Percentiles rank a stretch among this genome's conserved stretches.
These are phyloP conservation scores for Geotrichum carabidarum DNA, from an alignment of 1,139 yeast genomes.

Conservation along the genomic window DNA sequence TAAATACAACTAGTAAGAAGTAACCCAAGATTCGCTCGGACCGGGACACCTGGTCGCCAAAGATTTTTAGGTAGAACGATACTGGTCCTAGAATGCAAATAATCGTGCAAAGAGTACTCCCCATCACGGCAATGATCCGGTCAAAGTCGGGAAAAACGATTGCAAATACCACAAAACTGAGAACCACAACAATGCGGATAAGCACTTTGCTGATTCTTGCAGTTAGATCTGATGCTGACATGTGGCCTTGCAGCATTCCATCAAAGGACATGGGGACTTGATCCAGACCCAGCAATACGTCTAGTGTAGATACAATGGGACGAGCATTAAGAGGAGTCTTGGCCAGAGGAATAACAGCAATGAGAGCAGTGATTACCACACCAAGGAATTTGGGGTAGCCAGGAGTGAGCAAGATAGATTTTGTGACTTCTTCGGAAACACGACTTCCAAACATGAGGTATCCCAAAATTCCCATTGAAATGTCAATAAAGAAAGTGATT, in stretches of 20 bases:
- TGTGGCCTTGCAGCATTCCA: conserved; percentile 7
- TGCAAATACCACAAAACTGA: conserved; percentile 47
- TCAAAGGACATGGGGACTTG: conserved; percentile 25
- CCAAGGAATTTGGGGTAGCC: conserved; percentile 72
- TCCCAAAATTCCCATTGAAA: conserved; percentile 73
- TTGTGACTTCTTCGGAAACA: conserved; percentile 79
- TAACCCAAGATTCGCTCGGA: conserved; percentile 42
- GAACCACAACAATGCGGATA: conserved; percentile 41
- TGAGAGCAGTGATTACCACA: conserved; percentile 59
- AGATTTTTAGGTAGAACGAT: conserved; percentile 61
- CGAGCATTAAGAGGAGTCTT: conserved; percentile 83
- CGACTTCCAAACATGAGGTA: conserved; percentile 76
- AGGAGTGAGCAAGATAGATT: conserved; percentile 58
- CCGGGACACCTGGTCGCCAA: conserved; percentile 45
- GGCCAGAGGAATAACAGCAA: conserved; percentile 79
- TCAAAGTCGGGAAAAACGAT: conserved; percentile 72
- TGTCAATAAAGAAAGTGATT: conserved; percentile 66
- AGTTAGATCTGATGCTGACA: conserved; percentile 9
- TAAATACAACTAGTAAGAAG: conserved; percentile 41
- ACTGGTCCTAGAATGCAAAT: conserved; percentile 78
- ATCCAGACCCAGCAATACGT: conserved; percentile 41
- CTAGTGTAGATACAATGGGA: conserved; percentile 73
- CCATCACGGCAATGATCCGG: conserved; percentile 73
- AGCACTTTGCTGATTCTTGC: conserved; percentile 20
- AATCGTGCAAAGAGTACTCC: conserved; percentile 73